A percentile compares a stretch with the other conserved stretches of the same genome.
Conservation (phyloP, 768 basidiomycete species). For the Tulasnella sp. region DNA sequence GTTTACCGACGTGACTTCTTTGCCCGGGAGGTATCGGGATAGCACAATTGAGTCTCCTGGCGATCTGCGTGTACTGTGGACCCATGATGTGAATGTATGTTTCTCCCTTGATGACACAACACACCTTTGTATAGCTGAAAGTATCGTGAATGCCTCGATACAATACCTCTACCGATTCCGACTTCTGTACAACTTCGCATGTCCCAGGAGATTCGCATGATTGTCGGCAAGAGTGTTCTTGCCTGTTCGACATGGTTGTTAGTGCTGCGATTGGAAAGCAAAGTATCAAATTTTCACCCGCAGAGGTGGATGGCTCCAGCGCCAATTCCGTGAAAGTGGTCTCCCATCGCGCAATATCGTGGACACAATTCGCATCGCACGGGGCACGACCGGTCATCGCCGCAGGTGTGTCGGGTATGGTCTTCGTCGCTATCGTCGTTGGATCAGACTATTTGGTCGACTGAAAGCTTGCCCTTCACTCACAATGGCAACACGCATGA, state of each 20-base stretch:
- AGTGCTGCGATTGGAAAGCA: too few relatives aligned
- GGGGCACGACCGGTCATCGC: constrained; percentile 6
- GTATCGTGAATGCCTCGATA: constrained; percentile 19
- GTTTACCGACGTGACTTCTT: not conserved
- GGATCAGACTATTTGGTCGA: too few relatives aligned
- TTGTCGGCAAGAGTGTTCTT: constrained; percentile 16
- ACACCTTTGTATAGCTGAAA: constrained; percentile 27
- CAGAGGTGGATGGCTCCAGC: constrained; percentile 16
- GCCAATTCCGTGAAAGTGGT: constrained; percentile 17
- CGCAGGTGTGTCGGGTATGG: constrained; percentile 18
- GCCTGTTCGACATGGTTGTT: too few relatives aligned
- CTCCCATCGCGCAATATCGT: constrained; percentile 7
- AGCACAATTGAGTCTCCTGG: constrained; percentile 11
- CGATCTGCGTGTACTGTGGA: too few relatives aligned
- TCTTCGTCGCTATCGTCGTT: constrained; percentile 12
- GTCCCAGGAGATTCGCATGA: constrained; percentile 20
- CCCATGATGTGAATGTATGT: too few relatives aligned
- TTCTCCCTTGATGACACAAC: too few relatives aligned
- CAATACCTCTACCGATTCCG: constrained; percentile 23
- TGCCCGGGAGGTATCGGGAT: constrained; percentile 7
- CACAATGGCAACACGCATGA: not conserved
- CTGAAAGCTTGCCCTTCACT: not conserved
- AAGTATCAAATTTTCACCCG: too few relatives aligned
- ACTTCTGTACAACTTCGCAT: constrained; percentile 5
- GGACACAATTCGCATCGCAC: constrained; percentile 19